These are phyloP conservation scores for Hericium erinaceus DNA, from an alignment of 768 basidiomycete species.

Conservation along the genomic window DNA sequence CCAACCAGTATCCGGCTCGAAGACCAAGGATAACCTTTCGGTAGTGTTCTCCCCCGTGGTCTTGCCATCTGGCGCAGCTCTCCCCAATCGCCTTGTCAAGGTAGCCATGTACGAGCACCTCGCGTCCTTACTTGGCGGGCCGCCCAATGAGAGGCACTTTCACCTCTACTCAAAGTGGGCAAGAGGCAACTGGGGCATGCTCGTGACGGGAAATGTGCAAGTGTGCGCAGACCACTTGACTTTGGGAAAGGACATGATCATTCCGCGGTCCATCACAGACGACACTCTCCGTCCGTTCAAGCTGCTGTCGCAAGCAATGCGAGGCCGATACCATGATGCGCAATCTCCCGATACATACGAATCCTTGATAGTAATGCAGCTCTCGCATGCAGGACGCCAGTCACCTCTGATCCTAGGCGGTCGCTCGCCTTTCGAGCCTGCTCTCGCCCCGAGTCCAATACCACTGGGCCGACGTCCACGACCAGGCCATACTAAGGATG, in stretches of 20 bases:
- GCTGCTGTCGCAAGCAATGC: constrained; percentile 41
- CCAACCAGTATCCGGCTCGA: background rate
- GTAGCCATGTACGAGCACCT: constrained; percentile 90
- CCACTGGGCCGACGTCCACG: constrained; percentile 29
- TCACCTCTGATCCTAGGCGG: constrained; percentile 66
- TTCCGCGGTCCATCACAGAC: constrained; percentile 37
- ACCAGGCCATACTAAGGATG: constrained; percentile 3
- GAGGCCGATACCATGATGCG: background rate
- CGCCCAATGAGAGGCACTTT: constrained; percentile 57
- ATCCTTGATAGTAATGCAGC: constrained; percentile 50
- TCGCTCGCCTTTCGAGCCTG: constrained; percentile 45
- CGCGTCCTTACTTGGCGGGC: constrained; percentile 52
- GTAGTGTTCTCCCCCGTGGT: constrained; percentile 2
- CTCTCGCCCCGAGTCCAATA: constrained; percentile 66
- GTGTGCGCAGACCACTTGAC: constrained; percentile 53
- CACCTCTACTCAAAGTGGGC: constrained; percentile 71
- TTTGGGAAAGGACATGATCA: constrained; percentile 62
- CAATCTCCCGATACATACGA: background rate
- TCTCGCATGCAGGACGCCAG: constrained; percentile 80
- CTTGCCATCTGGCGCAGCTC: constrained; percentile 8
- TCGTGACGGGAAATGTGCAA: constrained; percentile 81
- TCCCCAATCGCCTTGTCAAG: constrained; percentile 31
- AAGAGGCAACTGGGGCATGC: constrained; percentile 73
- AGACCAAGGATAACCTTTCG: background rate
- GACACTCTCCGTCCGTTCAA: constrained; percentile 41